phyloP scores from a whole-genome alignment of 75 land plant species.

The Larix kaempferi region DNA sequence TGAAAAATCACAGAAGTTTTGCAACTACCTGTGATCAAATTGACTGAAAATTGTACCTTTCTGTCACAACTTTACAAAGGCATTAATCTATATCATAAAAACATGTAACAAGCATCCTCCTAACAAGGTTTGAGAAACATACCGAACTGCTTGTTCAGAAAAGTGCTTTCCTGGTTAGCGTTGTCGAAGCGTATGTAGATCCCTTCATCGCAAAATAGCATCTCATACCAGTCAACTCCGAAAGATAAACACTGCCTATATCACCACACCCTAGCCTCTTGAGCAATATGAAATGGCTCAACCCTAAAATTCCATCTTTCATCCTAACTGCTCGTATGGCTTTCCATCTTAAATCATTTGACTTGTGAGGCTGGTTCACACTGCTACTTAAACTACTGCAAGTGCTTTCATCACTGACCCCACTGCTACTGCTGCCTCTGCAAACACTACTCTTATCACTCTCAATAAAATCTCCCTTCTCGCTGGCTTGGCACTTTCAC shows the following conservation, averaged over 20 bases:
- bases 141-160: slow-evolving; percentile 54
- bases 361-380: slow-evolving; percentile 60
- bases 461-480: slow-evolving; percentile 35
- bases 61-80: not conserved
- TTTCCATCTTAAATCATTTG: slow-evolving; percentile 61
- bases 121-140: slow-evolving; percentile 12
- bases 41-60: not conserved
- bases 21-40: not conserved
- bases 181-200: slow-evolving; percentile 59
- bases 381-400: slow-evolving; percentile 53
- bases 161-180: slow-evolving; percentile 61
- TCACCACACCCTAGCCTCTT: slow-evolving; percentile 65
- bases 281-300: slow-evolving; percentile 46
- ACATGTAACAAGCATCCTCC: not conserved
- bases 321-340: slow-evolving; percentile 46
- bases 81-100: not conserved
- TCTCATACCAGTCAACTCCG: slow-evolving; percentile 50
- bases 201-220: slow-evolving; percentile 65
- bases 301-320: slow-evolving; percentile 43
- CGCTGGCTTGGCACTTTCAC: slow-evolving; percentile 40
- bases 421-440: slow-evolving; percentile 49
- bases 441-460: slow-evolving; percentile 58
- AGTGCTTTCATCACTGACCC: slow-evolving; percentile 59
- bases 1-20: not conserved
- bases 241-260: slow-evolving; percentile 67